phyloP scores from a whole-genome alignment of 495 filamentous ascomycete species.

The Physcia stellaris region DNA sequence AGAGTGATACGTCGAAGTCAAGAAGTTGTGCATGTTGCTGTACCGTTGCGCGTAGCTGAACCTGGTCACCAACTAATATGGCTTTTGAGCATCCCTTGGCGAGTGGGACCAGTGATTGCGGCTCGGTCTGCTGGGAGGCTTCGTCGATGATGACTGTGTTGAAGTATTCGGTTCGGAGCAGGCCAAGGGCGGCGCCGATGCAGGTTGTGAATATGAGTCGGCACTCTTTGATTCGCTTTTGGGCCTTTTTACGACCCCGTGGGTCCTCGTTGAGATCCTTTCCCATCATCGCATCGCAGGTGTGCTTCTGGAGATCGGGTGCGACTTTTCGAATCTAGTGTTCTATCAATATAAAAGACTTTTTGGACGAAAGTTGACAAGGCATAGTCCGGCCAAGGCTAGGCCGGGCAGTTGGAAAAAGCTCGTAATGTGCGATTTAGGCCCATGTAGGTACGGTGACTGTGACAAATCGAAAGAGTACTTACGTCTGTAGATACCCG shows the following conservation, averaged over 20 bases:
- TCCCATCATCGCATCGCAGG: slow-evolving; percentile 35
- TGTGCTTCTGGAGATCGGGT: slow-evolving; percentile 26
- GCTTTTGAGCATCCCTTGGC: slow-evolving; percentile 34
- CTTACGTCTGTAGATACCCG: slow-evolving; percentile 35
- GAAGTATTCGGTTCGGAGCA: slow-evolving; percentile 30
- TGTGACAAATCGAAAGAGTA: neutral
- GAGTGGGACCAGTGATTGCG: slow-evolving; percentile 31
- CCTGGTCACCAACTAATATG: slow-evolving; percentile 38
- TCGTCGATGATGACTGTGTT: slow-evolving; percentile 36
- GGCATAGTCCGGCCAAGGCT: too few species aligned
- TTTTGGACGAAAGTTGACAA: too few species aligned
- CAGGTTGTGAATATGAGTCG: slow-evolving; percentile 36
- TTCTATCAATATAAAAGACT: too few species aligned
- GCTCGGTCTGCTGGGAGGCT: slow-evolving; percentile 39
- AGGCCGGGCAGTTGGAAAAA: too few species aligned
- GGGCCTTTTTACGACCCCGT: slow-evolving; percentile 24
- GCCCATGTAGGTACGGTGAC: too few species aligned
- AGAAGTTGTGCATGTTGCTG: slow-evolving; percentile 22
- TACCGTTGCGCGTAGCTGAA: slow-evolving; percentile 37
- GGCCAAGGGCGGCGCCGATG: slow-evolving; percentile 32
- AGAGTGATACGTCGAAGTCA: slow-evolving; percentile 35
- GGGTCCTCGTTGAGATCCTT: slow-evolving; percentile 27
- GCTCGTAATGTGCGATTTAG: too few species aligned
- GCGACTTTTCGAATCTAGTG: slow-evolving; percentile 32
- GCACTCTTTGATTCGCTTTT: slow-evolving; percentile 26